A percentile compares a stretch with the other conserved stretches of the same genome.
These are phyloP conservation scores for Herpetomonas muscarum DNA, from an alignment of 208 protist species.

Conservation along the genomic window DNA sequence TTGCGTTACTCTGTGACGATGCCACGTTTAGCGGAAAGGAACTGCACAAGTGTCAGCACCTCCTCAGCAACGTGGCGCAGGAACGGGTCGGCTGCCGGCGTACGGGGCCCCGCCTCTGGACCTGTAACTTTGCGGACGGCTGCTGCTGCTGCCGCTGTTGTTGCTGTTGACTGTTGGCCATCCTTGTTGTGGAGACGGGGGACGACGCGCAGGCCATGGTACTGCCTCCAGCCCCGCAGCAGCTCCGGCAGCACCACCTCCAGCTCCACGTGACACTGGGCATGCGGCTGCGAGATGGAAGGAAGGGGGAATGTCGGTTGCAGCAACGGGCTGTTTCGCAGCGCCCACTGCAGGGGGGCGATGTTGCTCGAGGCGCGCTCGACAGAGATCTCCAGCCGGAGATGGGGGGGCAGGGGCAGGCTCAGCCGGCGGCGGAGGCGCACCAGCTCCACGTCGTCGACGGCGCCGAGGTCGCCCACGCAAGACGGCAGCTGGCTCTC, in stretches of 20 bases:
- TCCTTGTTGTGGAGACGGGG: conserved; percentile 9
- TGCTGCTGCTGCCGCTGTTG: background rate
- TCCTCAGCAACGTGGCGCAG: conserved; percentile 46
- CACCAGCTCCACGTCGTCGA: background rate
- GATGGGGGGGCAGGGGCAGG: background rate
- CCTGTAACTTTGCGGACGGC: background rate
- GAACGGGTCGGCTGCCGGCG: conserved; percentile 19
- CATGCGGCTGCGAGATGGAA: too few relatives aligned
- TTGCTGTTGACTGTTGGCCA: background rate
- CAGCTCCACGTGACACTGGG: conserved; percentile 35
- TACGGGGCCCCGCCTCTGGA: background rate
- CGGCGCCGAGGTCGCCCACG: background rate
- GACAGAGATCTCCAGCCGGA: conserved; percentile 5
- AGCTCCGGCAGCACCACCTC: conserved; percentile 51
- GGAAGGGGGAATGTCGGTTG: background rate
- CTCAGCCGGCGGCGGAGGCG: background rate
- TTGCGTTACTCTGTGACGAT: background rate
- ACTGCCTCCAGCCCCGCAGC: conserved; percentile 31
- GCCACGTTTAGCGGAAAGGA: conserved; percentile 22
- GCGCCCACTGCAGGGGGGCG: background rate
- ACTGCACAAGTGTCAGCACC: conserved; percentile 47
- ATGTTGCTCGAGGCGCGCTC: background rate
- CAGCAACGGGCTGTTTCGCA: background rate
- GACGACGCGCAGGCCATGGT: conserved; percentile 16
- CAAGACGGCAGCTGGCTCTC: conserved; percentile 1